Percentiles rank a stretch among this genome's conserved stretches.
Conservation (phyloP, 257 asterid genomes). For the Forsythia suspensa region DNA sequence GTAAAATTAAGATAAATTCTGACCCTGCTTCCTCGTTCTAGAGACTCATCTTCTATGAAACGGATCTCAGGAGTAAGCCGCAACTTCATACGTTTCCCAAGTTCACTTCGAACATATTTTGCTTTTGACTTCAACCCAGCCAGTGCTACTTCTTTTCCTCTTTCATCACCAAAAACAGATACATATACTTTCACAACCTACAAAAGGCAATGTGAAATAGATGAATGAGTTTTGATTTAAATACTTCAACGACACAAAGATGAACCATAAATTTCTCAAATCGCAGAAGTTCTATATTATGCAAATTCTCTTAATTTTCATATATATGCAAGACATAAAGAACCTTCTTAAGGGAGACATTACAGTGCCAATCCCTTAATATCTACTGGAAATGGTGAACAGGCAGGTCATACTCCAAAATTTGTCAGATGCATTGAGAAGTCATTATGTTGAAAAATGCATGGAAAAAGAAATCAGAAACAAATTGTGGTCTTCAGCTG, state of each 20-base stretch:
- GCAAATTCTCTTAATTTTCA: not conserved
- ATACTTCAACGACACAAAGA: not conserved
- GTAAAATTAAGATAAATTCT: slow-evolving; percentile 28
- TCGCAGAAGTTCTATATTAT: not conserved
- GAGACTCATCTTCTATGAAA: slow-evolving; percentile 88
- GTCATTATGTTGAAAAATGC: not conserved
- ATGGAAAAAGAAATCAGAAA: not conserved
- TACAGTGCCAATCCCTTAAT: not conserved
- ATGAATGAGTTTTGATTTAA: slow-evolving; percentile 3
- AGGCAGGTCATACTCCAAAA: not conserved
- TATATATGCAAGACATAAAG: slow-evolving; percentile 1
- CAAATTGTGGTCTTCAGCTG: not conserved
- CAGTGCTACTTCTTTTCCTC: slow-evolving; percentile 95
- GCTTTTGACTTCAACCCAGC: slow-evolving; percentile 90
- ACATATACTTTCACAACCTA: slow-evolving; percentile 97
- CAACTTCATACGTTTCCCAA: slow-evolving; percentile 94
- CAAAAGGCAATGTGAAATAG: slow-evolving; percentile 8
- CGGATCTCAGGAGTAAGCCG: slow-evolving; percentile 96
- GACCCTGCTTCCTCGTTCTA: slow-evolving; percentile 99
- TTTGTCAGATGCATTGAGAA: slow-evolving; percentile 8
- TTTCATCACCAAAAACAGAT: slow-evolving; percentile 96
- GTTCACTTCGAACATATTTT: slow-evolving; percentile 83
- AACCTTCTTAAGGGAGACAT: slow-evolving; percentile 20
- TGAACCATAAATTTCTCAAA: not conserved
- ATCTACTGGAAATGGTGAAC: slow-evolving; percentile 10